A percentile compares a stretch with the other conserved stretches of the same genome.
Evolutionary conservation across 345 rosid genomes (phyloP).

Genomic region (Syzygium jambos): DNA sequence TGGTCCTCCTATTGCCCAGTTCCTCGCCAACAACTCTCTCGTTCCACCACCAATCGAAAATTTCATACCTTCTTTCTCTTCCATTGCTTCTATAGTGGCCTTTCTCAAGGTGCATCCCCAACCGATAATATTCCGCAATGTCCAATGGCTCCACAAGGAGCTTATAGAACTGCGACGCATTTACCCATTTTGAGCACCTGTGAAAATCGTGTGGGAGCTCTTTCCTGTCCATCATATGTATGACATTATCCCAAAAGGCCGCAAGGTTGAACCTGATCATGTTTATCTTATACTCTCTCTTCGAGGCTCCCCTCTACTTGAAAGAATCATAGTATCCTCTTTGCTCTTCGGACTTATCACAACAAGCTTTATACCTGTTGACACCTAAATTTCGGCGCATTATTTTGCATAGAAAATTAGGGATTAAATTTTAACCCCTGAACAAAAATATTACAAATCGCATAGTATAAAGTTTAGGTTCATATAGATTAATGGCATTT

Average conservation of each 20-base stretch:
- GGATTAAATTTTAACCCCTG: too few relatives aligned
- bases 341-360: neutral
- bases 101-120: constrained; percentile 2
- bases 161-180: constrained; percentile 48
- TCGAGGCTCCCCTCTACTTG: constrained; percentile 35
- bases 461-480: too few relatives aligned
- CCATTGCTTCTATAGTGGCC: constrained; percentile 51
- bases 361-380: constrained; percentile 8
- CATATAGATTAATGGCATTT: too few relatives aligned
- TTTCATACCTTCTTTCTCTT: constrained; percentile 58
- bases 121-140: constrained; percentile 60
- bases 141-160: constrained; percentile 87
- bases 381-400: too few relatives aligned
- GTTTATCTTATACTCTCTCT: constrained; percentile 38
- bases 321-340: constrained; percentile 54
- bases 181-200: constrained; percentile 49
- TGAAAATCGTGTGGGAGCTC: constrained; percentile 68
- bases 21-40: neutral
- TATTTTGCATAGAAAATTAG: too few relatives aligned
- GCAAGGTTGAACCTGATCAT: constrained; percentile 58
- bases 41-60: constrained; percentile 65
- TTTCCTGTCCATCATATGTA: constrained; percentile 51
- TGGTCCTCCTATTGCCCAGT: constrained; percentile 32
- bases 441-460: too few relatives aligned
- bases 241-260: constrained; percentile 57